Base-by-base conservation (phyloP, 805 yeast genomes). In the Suhomyces sp. region DNA sequence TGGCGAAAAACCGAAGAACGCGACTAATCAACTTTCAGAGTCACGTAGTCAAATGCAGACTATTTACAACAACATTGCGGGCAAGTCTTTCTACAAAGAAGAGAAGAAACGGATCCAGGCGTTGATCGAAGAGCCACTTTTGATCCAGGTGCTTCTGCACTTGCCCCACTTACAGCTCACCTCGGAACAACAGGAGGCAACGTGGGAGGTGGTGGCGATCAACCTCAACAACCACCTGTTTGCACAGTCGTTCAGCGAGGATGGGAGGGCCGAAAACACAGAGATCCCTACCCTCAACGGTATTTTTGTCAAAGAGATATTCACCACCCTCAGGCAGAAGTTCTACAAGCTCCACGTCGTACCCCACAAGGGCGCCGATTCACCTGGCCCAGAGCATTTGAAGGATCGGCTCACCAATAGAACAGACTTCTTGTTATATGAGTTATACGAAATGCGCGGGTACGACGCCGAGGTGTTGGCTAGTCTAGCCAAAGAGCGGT, bases 131-230 rank as follows among this genome's bases (percentile, higher is more conserved):
- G 61, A 57, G 20, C 71, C 71, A 1, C 53, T 69, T 46, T 53
- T 70, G 7, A 68, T 66, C 44, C 52, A 59, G 22, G 71, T 69
- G 1, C 52, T 70, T 12, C 60, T 57, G 43, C 53, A 63, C 25
- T 57, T 70, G 22, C 75, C 75, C 7, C 74, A 70, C 56, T 55
- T 69, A 13, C 75, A 70, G 55, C 24, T 58, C 10, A 66, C 62
- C 1, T 40, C 27, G 12, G 52, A 47, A 15, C 61, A 60, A 37
- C 60, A 59, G 47, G 68, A 67, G 29, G 67, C 67, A 50, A 48
- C 58, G 0, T 70, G 75, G 75, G 75, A 69, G 55, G 53, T 66
- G 2, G 57, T 70, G 15, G 74, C 75, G n/a, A 69, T 69, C 22
- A 65, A 65, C 43, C 53, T 70, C 20, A 67, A 61, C 51, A 63